A percentile compares a stretch with the other conserved stretches of the same genome.
These are phyloP conservation scores for Chlamydomonas sphaeroides DNA, from an alignment of 139 green algal genomes.

Conservation along the genomic window DNA sequence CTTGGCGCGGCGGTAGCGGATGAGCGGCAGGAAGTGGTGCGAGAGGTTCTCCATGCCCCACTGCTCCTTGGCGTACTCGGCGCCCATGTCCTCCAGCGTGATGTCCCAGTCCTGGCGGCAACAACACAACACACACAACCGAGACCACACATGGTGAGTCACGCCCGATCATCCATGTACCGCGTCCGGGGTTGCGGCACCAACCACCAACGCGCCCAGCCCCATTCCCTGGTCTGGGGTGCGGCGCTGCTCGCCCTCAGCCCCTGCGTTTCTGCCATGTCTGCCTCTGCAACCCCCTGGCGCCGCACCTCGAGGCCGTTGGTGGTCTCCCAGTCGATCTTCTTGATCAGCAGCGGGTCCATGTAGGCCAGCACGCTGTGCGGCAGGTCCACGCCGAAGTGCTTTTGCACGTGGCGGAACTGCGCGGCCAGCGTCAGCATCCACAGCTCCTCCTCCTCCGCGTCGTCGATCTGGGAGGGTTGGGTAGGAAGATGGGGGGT, in stretches of 20 bases:
- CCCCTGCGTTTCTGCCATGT: constrained; percentile 34
- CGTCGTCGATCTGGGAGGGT: constrained; percentile 58
- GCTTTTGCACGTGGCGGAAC: constrained; percentile 51
- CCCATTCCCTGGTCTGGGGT: too few relatives aligned
- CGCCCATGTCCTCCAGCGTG: constrained; percentile 57
- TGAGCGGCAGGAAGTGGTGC: constrained; percentile 74
- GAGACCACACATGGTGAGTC: too few relatives aligned
- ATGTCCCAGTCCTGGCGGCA: constrained; percentile 65
- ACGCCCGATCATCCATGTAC: too few relatives aligned
- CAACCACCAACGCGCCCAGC: too few relatives aligned
- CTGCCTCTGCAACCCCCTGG: not conserved
- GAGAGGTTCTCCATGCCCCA: constrained; percentile 67
- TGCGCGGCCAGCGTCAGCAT: constrained; percentile 58
- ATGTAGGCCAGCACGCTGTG: constrained; percentile 69
- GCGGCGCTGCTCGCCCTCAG: constrained; percentile 33
- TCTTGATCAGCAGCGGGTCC: constrained; percentile 74
- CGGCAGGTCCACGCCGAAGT: constrained; percentile 69
- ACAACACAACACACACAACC: too few relatives aligned
- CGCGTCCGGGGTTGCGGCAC: too few relatives aligned
- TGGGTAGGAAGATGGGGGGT: too few relatives aligned
- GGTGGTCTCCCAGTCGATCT: constrained; percentile 75
- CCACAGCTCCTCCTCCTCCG: constrained; percentile 75
- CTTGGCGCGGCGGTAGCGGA: constrained; percentile 63
- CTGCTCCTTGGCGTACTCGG: constrained; percentile 68
- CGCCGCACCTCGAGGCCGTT: constrained; percentile 53